Evolutionary conservation across 2,329 filamentous ascomycete species (phyloP).

Genomic region (Colletotrichum salicis): DNA sequence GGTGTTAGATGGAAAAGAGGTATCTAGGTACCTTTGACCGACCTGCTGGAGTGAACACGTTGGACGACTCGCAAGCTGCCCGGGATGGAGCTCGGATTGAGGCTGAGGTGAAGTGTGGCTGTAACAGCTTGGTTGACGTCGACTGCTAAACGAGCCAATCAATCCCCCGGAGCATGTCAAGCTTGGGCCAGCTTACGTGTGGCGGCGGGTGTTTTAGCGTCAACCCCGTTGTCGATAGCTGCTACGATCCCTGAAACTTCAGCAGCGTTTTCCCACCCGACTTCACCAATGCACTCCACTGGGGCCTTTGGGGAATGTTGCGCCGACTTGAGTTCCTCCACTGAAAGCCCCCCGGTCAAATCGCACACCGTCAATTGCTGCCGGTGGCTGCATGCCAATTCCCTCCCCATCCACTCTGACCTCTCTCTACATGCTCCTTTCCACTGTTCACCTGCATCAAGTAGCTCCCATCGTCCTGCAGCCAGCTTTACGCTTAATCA

Average conservation of each 20-base stretch:
- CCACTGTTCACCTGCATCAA: slow-evolving; percentile 9
- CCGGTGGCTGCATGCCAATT: slow-evolving; percentile 32
- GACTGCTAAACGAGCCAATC: slow-evolving; percentile 11
- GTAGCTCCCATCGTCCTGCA: slow-evolving; percentile 21
- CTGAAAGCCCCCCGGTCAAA: slow-evolving; percentile 23
- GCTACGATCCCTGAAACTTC: slow-evolving; percentile 34
- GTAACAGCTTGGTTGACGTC: slow-evolving; percentile 21
- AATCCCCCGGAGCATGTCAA: neutral
- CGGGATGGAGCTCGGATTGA: slow-evolving; percentile 20
- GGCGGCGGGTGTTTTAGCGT: slow-evolving; percentile 29
- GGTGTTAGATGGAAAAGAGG: slow-evolving; percentile 11
- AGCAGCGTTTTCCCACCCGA: slow-evolving; percentile 8
- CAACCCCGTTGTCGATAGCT: slow-evolving; percentile 16
- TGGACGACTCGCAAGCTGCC: slow-evolving; percentile 20
- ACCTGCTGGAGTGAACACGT: slow-evolving; percentile 34
- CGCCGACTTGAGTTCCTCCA: slow-evolving; percentile 6
- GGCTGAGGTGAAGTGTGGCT: slow-evolving; percentile 32
- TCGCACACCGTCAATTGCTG: slow-evolving; percentile 34
- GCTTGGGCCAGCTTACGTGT: slow-evolving; percentile 28
- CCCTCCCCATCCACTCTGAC: slow-evolving; percentile 10
- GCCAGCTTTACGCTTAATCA: neutral
- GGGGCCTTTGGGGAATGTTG: neutral
- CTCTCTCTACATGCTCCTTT: slow-evolving; percentile 11
- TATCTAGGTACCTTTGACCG: slow-evolving; percentile 25
- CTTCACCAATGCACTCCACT: neutral